Percentiles rank a stretch among this genome's conserved stretches.
These are phyloP conservation scores for Fomitopsis betulina DNA, from an alignment of 1,284 basidiomycete genomes.

Conservation along the genomic window DNA sequence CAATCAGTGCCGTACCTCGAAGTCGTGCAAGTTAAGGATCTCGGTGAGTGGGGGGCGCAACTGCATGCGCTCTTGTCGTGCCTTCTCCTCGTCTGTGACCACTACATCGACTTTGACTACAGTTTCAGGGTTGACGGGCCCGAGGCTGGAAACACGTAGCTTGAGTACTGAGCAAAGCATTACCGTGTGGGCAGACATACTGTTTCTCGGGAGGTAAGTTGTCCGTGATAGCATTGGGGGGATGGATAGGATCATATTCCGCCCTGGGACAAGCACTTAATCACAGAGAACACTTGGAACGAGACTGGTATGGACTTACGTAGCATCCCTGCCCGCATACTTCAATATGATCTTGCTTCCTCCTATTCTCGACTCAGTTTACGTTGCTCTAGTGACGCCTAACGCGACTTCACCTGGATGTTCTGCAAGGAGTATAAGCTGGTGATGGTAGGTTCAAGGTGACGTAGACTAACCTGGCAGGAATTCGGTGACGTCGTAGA, in stretches of 20 bases:
- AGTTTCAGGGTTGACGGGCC: conserved; percentile 62
- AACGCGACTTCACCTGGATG: conserved; percentile 50
- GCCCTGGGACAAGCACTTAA: conserved; percentile 33
- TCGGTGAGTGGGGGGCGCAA: conserved; percentile 68
- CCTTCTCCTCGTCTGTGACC: conserved; percentile 58
- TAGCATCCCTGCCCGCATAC: conserved; percentile 77
- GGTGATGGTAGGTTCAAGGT: neutral
- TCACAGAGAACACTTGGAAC: conserved; percentile 2
- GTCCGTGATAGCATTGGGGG: conserved; percentile 81
- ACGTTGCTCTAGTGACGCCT: neutral
- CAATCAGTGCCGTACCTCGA: conserved; percentile 57
- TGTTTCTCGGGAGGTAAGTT: conserved; percentile 78
- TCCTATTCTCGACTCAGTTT: conserved; percentile 29
- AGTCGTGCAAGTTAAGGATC: conserved; percentile 87
- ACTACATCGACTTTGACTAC: conserved; percentile 51
- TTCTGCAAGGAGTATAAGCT: conserved; percentile 32
- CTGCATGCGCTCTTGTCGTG: conserved; percentile 45
- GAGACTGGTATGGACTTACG: conserved; percentile 32
- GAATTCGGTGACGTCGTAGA: conserved; percentile 78
- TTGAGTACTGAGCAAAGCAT: neutral
- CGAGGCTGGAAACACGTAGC: conserved; percentile 42
- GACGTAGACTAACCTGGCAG: conserved; percentile 42
- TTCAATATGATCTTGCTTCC: conserved; percentile 63
- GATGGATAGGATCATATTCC: conserved; percentile 86
- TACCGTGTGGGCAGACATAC: conserved; percentile 37